These are phyloP conservation scores for Gyrodon lividus DNA, from an alignment of 768 basidiomycete genomes.

Conservation along the genomic window DNA sequence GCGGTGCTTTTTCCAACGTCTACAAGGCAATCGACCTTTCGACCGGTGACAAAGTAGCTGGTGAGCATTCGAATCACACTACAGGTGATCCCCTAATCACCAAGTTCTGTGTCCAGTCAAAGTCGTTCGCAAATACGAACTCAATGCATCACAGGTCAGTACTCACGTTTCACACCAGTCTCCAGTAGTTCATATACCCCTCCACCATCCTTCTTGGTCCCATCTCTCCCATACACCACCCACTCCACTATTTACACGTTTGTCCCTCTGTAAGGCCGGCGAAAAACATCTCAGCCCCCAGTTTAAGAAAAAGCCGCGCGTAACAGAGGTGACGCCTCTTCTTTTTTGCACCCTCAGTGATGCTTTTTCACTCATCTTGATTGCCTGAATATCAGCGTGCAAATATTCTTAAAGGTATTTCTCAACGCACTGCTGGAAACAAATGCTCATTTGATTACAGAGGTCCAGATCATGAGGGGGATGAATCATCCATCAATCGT, in stretches of 20 bases:
- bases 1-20: constrained; percentile 98
- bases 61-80: constrained; percentile 41
- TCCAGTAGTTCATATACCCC: constrained; percentile 30
- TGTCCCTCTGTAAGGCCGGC: constrained; percentile 61
- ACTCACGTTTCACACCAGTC: constrained; percentile 10
- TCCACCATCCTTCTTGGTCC: constrained; percentile 23
- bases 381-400: constrained; percentile 62
- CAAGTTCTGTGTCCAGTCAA: constrained; percentile 58
- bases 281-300: constrained; percentile 91
- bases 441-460: constrained; percentile 38
- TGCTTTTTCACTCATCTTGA: constrained; percentile 17
- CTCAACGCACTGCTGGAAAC: background rate
- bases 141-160: constrained; percentile 89
- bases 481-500: constrained; percentile 90
- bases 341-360: constrained; percentile 19
- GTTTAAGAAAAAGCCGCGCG: constrained; percentile 97
- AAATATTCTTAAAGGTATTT: constrained; percentile 89
- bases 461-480: constrained; percentile 99
- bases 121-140: constrained; percentile 90
- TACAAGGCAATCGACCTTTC: constrained; percentile 84
- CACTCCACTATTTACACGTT: constrained; percentile 14
- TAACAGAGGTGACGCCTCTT: constrained; percentile 79
- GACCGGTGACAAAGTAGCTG: constrained; percentile 78
- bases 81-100: background rate
- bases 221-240: constrained; percentile 11